Evolutionary conservation across 495 filamentous ascomycete species (phyloP), one percentile per base, ranked within the genome.

Genomic region (Geoglossum glabrum): DNA sequence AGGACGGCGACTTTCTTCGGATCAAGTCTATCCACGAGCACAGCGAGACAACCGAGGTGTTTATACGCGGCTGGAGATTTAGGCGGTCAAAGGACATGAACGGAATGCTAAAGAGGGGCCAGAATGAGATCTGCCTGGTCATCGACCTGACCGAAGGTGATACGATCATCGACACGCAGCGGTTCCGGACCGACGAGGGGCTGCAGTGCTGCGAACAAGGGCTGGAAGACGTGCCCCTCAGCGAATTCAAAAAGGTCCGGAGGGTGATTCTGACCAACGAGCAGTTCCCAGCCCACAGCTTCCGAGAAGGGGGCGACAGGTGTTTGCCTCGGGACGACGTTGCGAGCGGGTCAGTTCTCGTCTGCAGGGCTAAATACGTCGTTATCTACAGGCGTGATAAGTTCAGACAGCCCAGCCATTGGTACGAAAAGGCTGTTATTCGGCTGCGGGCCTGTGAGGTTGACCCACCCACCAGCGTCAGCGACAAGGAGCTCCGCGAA

Each of bases 51-150:
- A 56, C 60, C 5, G 64, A 73, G 9, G 61, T 56, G 2, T 58
- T 76, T 0, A 11, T 58, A 11, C 70, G 75, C 10, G 76, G 75
- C 1, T 65, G 68, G 25, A 64, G 66, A 13, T 66, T 73, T 10
- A 67, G 68, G 1, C 61, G 76, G 13, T 60, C 67, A 0, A 66
- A 59, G 34, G 59, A 69, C 27, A 59, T 75, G 34, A 66, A 72
- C 47, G 73, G 71, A 0, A 40, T 71, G 26, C 51, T 78, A 10
- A 66, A 68, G 5, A 63, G 65, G 19, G 68, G 72, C 28, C 61
- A 71, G 7, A 83, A 82, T 57, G 80, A 81, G 59, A 54, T 83
- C 1, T 74, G 73, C 30, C 64, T 79, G 58, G 58, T 84, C 0
- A 64, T 76, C 0, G 61, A 74, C 17, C 60, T 79, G 3, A 68